phyloP scores from a whole-genome alignment of 441 rosid genomes.

The Kokia cookei region DNA sequence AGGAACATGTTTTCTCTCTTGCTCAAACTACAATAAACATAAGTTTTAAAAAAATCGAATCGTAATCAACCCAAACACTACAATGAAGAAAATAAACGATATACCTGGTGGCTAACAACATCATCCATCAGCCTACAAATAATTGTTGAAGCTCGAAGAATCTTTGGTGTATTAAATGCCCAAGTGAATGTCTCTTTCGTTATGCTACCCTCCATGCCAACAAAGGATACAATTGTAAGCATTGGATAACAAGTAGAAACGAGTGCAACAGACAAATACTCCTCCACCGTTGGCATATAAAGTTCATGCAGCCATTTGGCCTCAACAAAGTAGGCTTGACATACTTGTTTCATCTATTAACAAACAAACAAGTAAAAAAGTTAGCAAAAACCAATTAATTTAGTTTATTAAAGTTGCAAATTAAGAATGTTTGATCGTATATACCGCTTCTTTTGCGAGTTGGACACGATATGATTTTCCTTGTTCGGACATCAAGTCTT shows the following conservation, averaged over 20 bases:
- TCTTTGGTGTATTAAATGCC: no score
- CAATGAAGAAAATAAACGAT: no score
- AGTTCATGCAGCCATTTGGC: slow-evolving; percentile 15
- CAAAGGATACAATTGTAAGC: slow-evolving; percentile 12
- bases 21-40: no score
- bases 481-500: neutral
- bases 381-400: neutral
- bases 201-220: slow-evolving; percentile 12
- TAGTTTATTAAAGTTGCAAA: neutral
- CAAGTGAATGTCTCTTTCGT: no score
- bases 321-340: slow-evolving; percentile 8
- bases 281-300: slow-evolving; percentile 18
- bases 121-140: no score
- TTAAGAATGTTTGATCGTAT: neutral
- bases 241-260: neutral
- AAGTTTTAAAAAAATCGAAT: no score
- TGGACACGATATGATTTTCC: slow-evolving; percentile 7
- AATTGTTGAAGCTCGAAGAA: no score
- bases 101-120: no score
- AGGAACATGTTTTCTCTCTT: no score
- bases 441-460: slow-evolving; percentile 14
- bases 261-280: slow-evolving; percentile 19
- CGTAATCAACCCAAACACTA: no score
- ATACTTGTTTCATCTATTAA: slow-evolving; percentile 9
- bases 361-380: neutral